Conservation (phyloP, 306 rosid genomes). For the Quercus berberidifolia region DNA sequence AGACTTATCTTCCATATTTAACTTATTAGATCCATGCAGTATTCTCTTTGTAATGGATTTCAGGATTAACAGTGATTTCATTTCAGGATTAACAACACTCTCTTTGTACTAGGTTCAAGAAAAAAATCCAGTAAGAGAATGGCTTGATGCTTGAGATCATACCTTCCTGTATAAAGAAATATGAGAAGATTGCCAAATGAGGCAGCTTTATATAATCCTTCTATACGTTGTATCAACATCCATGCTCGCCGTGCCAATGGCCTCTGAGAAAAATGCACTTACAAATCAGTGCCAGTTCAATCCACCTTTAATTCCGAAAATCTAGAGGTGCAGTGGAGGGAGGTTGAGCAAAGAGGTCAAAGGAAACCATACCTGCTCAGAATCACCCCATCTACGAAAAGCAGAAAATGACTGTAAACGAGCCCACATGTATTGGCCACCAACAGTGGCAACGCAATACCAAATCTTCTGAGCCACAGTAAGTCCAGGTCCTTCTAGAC, state of each 20-base stretch:
- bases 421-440: conserved; percentile 96
- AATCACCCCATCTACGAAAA: conserved; percentile 98
- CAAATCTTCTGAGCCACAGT: conserved; percentile 86
- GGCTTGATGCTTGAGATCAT: conserved; percentile 6
- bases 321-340: not conserved
- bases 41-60: not conserved
- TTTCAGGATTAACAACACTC: not conserved
- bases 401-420: conserved; percentile 96
- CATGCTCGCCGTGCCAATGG: conserved; percentile 79
- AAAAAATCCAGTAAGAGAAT: not conserved
- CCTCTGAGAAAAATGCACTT: conserved; percentile 53
- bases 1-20: not conserved
- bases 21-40: not conserved
- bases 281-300: conserved; percentile 18
- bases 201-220: conserved; percentile 94
- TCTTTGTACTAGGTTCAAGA: not conserved
- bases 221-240: conserved; percentile 73
- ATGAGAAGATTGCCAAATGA: conserved; percentile 91
- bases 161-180: conserved; percentile 98
- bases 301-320: not conserved
- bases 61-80: not conserved
- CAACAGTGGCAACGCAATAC: conserved; percentile 92
- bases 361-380: conserved; percentile 75
- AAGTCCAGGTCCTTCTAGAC: conserved; percentile 97
- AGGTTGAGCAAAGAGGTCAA: not conserved